Evolutionary conservation across 495 filamentous ascomycete species (phyloP).

Genomic region (Penicillium mononematosum): DNA sequence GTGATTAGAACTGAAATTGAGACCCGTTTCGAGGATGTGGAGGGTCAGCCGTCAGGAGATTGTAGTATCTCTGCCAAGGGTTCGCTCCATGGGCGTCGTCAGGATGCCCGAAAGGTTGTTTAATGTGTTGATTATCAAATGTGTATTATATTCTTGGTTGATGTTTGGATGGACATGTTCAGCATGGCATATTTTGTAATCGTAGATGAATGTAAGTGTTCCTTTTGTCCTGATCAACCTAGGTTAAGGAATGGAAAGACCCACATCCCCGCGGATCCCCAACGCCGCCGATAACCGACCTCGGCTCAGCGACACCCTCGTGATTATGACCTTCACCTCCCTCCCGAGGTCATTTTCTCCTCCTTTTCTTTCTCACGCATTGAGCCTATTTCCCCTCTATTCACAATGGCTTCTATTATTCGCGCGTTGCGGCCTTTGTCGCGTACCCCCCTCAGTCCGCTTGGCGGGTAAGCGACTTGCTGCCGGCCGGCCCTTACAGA

Average conservation of each 20-base stretch:
- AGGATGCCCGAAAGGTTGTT: constrained; percentile 2
- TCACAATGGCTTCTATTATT: constrained; percentile 66
- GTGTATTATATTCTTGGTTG: no score
- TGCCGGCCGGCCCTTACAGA: constrained; percentile 44
- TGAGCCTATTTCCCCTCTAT: constrained; percentile 11
- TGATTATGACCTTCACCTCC: constrained; percentile 30
- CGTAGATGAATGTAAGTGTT: neutral
- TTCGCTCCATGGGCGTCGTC: neutral
- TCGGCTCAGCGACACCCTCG: constrained; percentile 31
- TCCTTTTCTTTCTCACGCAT: constrained; percentile 14
- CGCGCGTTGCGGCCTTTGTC: constrained; percentile 67
- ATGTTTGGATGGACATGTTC: no score
- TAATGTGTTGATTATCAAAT: no score
- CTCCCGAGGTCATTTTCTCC: neutral
- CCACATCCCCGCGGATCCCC: constrained; percentile 22
- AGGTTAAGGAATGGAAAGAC: neutral
- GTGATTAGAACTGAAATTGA: constrained; percentile 6
- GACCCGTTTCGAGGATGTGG: constrained; percentile 8
- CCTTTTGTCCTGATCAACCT: neutral
- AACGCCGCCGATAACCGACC: constrained; percentile 42
- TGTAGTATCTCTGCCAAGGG: neutral
- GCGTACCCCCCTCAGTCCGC: constrained; percentile 54
- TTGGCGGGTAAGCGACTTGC: constrained; percentile 44
- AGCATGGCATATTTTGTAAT: no score
- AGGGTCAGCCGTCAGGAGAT: neutral